These are phyloP conservation scores for Paracamarosporium sp. DNA, from an alignment of 2,329 filamentous ascomycete genomes.

Conservation along the genomic window DNA sequence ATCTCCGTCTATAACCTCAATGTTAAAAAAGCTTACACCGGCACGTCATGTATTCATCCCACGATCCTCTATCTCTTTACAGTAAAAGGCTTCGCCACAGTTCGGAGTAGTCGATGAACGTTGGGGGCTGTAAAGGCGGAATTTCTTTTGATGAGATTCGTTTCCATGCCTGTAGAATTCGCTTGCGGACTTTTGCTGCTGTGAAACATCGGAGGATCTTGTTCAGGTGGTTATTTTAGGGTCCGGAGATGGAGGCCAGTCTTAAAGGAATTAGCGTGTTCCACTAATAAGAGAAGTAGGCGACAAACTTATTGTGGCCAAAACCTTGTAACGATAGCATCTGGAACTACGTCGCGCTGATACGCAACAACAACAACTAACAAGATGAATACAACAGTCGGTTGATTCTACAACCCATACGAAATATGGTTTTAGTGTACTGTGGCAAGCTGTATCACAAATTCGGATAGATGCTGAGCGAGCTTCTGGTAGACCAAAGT, in stretches of 20 bases:
- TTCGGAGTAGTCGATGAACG: not conserved
- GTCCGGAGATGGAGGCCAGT: not conserved
- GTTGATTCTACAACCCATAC: too few species aligned
- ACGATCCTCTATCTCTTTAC: not conserved
- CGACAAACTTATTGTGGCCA: too few species aligned
- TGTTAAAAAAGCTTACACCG: not conserved
- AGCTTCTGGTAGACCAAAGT: too few species aligned
- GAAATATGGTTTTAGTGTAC: too few species aligned
- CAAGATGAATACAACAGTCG: too few species aligned
- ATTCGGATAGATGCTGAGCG: too few species aligned
- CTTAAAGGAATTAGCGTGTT: not conserved
- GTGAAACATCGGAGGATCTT: constrained; percentile 3
- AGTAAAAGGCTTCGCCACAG: not conserved
- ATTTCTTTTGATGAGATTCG: not conserved
- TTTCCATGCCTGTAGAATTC: too few species aligned
- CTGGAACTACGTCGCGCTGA: too few species aligned
- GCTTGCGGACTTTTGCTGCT: not conserved
- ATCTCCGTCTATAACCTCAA: not conserved
- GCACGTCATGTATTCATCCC: too few species aligned
- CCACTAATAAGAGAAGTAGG: not conserved
- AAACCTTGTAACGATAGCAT: too few species aligned
- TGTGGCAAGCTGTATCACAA: too few species aligned
- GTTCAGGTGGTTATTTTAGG: not conserved
- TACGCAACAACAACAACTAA: too few species aligned
- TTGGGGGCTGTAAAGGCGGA: not conserved